Evolutionary conservation across 2,329 filamentous ascomycete genomes (phyloP).

Genomic region (Fusarium sororula): DNA sequence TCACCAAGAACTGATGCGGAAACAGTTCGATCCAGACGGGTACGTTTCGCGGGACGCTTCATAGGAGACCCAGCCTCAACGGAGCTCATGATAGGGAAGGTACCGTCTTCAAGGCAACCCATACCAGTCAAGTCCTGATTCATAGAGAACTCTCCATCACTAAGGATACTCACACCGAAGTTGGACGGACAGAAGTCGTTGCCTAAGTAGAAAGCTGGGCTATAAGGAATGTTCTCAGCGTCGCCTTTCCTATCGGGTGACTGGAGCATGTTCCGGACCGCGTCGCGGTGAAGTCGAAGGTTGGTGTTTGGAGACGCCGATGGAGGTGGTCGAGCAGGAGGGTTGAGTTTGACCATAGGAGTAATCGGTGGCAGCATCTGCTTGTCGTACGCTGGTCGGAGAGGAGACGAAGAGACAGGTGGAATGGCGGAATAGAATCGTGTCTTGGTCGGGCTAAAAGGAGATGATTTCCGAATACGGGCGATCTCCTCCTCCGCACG

Average conservation of each 20-base stretch:
- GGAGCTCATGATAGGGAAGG: conserved; percentile 54
- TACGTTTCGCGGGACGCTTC: conserved; percentile 69
- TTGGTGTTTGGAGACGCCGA: conserved; percentile 95
- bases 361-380: conserved; percentile 81
- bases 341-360: conserved; percentile 83
- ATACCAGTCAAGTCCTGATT: conserved; percentile 57
- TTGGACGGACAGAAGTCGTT: conserved; percentile 61
- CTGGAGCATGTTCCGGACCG: conserved; percentile 81
- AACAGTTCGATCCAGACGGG: conserved; percentile 69
- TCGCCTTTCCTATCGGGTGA: conserved; percentile 68
- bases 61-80: conserved; percentile 70
- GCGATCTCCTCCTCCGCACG: conserved; percentile 96
- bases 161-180: conserved; percentile 55
- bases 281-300: conserved; percentile 85
- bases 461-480: conserved; percentile 89
- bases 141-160: conserved; percentile 69
- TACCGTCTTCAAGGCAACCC: conserved; percentile 43
- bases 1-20: conserved; percentile 71
- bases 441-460: conserved; percentile 85
- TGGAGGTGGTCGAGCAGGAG: conserved; percentile 63
- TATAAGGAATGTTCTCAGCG: conserved; percentile 66
- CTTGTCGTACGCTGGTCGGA: conserved; percentile 64
- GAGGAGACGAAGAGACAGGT: conserved; percentile 73
- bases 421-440: conserved; percentile 62
- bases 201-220: conserved; percentile 73